phyloP scores from a whole-genome alignment of 345 rosid genomes.

The Xanthoceras sorbifolium region DNA sequence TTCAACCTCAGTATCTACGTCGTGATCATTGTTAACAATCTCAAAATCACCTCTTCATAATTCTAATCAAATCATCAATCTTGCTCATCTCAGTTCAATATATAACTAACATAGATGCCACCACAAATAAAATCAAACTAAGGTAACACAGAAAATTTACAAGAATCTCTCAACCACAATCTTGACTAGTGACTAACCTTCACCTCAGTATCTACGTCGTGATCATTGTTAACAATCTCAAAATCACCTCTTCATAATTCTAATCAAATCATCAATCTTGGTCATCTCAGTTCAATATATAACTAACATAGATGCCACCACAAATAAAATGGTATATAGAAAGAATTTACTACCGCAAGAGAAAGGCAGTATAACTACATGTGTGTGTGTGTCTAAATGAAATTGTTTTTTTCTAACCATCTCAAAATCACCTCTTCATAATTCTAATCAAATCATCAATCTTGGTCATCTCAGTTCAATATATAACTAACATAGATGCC shows the following conservation, averaged over 20 bases:
- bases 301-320: neutral
- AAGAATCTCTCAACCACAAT: no score
- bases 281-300: neutral
- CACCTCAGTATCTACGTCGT: neutral
- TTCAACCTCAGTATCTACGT: neutral
- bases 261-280: neutral
- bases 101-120: neutral
- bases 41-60: no score
- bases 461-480: neutral
- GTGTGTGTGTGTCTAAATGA: neutral
- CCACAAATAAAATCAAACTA: neutral
- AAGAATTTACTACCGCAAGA: neutral
- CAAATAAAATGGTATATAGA: neutral
- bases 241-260: no score
- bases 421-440: neutral
- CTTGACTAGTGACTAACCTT: no score
- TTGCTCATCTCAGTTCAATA: neutral
- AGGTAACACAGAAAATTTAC: no score
- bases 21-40: neutral
- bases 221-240: neutral
- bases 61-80: neutral
- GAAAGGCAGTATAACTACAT: neutral
- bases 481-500: neutral
- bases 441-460: neutral
- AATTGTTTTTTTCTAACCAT: conserved; percentile 10